These are phyloP conservation scores for Mikania micrantha DNA, from an alignment of 129 eudicot species.

Conservation along the genomic window DNA sequence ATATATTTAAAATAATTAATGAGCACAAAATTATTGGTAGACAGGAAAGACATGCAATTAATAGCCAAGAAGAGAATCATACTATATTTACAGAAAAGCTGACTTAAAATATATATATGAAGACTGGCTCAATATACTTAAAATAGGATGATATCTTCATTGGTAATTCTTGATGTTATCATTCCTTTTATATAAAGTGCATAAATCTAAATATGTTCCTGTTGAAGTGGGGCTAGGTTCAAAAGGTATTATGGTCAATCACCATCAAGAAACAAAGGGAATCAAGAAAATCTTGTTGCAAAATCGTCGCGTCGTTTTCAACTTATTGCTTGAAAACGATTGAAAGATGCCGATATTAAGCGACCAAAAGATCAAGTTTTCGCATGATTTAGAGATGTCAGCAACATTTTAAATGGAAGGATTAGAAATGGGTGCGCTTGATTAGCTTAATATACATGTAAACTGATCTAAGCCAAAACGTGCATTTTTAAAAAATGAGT, in stretches of 20 bases:
- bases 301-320: slow-evolving; percentile 28
- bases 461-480: not conserved
- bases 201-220: slow-evolving; percentile 16
- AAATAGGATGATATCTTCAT: not conserved
- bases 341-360: slow-evolving; percentile 17
- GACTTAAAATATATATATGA: not conserved
- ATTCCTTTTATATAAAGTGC: slow-evolving; percentile 17
- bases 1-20: not conserved
- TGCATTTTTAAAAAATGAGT: not conserved
- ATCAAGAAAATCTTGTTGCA: slow-evolving; percentile 40
- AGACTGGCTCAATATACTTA: not conserved
- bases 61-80: not conserved
- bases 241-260: slow-evolving; percentile 34
- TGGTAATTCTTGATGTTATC: slow-evolving; percentile 8
- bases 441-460: no score
- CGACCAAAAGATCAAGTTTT: slow-evolving; percentile 10
- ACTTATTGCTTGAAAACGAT: slow-evolving; percentile 37
- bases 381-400: not conserved
- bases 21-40: not conserved
- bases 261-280: slow-evolving; percentile 39
- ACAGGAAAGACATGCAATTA: not conserved
- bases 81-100: not conserved
- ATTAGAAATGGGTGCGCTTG: not conserved
- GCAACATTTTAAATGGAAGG: slow-evolving; percentile 5
- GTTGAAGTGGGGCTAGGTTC: slow-evolving; percentile 30